Evolutionary conservation across 176 grass and related monocot species (phyloP), one percentile per base, ranked within the genome.

Genomic region (Chloris gayana): DNA sequence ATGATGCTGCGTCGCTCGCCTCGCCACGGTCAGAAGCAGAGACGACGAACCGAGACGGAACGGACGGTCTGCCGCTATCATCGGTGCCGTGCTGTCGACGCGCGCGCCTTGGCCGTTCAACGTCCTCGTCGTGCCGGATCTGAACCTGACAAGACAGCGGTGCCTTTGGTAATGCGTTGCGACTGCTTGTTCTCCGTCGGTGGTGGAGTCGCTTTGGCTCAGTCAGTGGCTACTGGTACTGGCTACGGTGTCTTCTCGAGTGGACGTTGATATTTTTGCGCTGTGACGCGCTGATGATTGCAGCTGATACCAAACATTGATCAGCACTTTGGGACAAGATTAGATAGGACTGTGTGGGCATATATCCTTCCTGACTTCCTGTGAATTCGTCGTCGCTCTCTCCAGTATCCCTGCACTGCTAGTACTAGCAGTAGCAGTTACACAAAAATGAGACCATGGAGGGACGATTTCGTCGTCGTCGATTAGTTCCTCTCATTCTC

Each of bases 111-210:
- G 53, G 85, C 78, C 78, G n/a, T 15, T 80, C 29, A 19, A 15
- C 50, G 53, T 21, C 53, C 85, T 22, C 51, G 12, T 34, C 15
- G 51, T 82, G 79, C 80, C 85, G 85, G 79, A 70, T 71, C 85
- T 87, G 79, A 54, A 29, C 27, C 58, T 53, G 29, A 41, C 14
- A 30, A 0, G 29, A 41, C 13, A 42, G 1, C 50, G 50, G 22
- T 1, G 68, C 29, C 62, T 21, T 14, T 4, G 17, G 60, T 25
- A 37, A 50, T 34, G 75, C 19, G 60, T 15, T 47, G 10, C 18
- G 68, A 49, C 34, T 35, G 79, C 38, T 1, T 50, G 7, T 26
- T 42, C 78, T 14, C 78, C 64, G 33, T 80, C 77, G 24, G 34
- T 58, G 14, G 46, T 11, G 77, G 29, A 30, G 44, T 47, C 41